phyloP scores from a whole-genome alignment of 2,329 filamentous ascomycete genomes.

The Pseudogymnoascus sp. region DNA sequence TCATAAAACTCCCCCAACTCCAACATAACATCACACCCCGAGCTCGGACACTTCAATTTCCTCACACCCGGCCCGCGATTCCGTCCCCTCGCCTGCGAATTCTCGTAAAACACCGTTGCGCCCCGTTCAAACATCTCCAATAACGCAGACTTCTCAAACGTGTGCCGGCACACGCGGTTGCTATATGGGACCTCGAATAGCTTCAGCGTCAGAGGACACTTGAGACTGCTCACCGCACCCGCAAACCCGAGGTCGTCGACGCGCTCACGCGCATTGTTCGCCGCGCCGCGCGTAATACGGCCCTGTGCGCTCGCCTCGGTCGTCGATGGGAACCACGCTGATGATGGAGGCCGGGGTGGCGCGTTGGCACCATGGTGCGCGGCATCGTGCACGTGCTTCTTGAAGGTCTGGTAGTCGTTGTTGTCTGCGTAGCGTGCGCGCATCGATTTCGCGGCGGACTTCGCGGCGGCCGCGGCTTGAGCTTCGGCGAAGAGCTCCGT shows the following conservation, averaged over 20 bases:
- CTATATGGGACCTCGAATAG: conserved; percentile 61
- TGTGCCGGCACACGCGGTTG: conserved; percentile 62
- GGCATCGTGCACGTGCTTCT: conserved; percentile 54
- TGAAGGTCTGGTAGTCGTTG: conserved; percentile 56
- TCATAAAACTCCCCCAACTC: conserved; percentile 46
- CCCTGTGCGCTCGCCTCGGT: neutral
- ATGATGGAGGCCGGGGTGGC: conserved; percentile 46
- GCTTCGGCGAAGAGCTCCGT: conserved; percentile 32
- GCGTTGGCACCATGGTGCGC: conserved; percentile 46
- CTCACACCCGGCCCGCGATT: conserved; percentile 12
- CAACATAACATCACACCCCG: conserved; percentile 55
- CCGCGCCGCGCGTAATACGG: conserved; percentile 10
- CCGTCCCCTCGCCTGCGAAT: conserved; percentile 5
- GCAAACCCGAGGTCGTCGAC: conserved; percentile 66
- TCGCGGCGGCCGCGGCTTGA: conserved; percentile 27
- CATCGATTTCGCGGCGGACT: conserved; percentile 35
- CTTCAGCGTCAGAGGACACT: conserved; percentile 62
- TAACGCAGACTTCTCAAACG: conserved; percentile 62
- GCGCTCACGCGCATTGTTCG: conserved; percentile 40
- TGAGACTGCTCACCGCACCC: conserved; percentile 56
- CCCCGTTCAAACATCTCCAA: conserved; percentile 36
- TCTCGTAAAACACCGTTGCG: conserved; percentile 12
- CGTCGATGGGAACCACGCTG: conserved; percentile 51
- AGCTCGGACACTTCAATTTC: conserved; percentile 53
- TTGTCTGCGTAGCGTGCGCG: conserved; percentile 48